These are phyloP conservation scores for Cyamopsis tetragonoloba DNA, from an alignment of 306 rosid genomes.

Conservation along the genomic window DNA sequence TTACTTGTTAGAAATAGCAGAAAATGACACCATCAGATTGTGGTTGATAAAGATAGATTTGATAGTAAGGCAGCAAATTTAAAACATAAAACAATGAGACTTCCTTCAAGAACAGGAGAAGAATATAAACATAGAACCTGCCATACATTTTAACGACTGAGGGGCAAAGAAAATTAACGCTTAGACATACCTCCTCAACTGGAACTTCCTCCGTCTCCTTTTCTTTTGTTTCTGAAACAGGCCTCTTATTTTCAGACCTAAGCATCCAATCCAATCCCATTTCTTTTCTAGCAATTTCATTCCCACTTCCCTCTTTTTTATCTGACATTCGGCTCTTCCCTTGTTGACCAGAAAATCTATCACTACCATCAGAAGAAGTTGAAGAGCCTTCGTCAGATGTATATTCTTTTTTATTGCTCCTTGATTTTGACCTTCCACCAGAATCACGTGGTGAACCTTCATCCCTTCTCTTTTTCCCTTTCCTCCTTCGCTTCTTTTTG, in stretches of 20 bases:
- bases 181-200: slow-evolving; percentile 52
- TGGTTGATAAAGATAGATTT: not conserved
- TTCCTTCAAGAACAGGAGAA: not conserved
- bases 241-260: slow-evolving; percentile 52
- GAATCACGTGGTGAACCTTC: slow-evolving; percentile 28
- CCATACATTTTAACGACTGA: not conserved
- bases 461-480: slow-evolving; percentile 33
- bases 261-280: slow-evolving; percentile 98
- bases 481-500: slow-evolving; percentile 38
- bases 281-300: slow-evolving; percentile 68
- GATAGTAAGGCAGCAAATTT: not conserved
- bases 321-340: slow-evolving; percentile 4
- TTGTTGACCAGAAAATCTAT: slow-evolving; percentile 17
- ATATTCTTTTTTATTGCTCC: slow-evolving; percentile 29
- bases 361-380: slow-evolving; percentile 27
- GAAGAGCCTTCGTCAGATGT: slow-evolving; percentile 36
- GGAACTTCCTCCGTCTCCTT: slow-evolving; percentile 43
- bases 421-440: slow-evolving; percentile 27
- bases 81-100: not conserved
- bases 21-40: not conserved
- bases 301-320: slow-evolving; percentile 32
- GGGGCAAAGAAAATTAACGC: not conserved
- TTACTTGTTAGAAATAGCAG: not conserved
- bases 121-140: not conserved
- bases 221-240: slow-evolving; percentile 36